Evolutionary conservation across 345 rosid species (phyloP).

Genomic region (Toxicodendron radicans): DNA sequence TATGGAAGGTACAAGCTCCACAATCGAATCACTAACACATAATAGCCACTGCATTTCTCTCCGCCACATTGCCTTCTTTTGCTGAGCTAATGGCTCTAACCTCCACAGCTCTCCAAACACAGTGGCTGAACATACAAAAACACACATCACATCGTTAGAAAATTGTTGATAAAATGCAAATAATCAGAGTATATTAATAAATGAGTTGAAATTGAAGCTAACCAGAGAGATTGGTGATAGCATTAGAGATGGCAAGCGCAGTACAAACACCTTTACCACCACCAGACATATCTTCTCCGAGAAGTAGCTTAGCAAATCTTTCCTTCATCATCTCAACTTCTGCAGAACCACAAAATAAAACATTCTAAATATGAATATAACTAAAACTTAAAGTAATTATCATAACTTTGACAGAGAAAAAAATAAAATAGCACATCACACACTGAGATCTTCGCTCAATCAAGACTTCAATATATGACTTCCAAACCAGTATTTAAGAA

Average conservation of each 20-base stretch:
- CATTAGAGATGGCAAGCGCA: slow-evolving; percentile 96
- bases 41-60: slow-evolving; percentile 97
- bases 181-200: too few relatives aligned
- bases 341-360: slow-evolving; percentile 15
- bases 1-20: slow-evolving; percentile 91
- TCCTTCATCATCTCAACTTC: slow-evolving; percentile 98
- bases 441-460: not conserved
- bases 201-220: slow-evolving; percentile 14
- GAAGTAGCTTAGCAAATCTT: slow-evolving; percentile 91
- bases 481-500: not conserved
- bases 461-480: not conserved
- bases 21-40: slow-evolving; percentile 90
- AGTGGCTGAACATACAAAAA: slow-evolving; percentile 51
- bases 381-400: not conserved
- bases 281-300: slow-evolving; percentile 99
- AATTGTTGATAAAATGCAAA: not conserved
- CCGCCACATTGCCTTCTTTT: slow-evolving; percentile 88
- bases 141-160: too few relatives aligned
- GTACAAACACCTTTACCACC: slow-evolving; percentile 98
- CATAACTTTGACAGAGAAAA: not conserved
- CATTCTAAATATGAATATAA: not conserved
- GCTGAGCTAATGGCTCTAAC: slow-evolving; percentile 83
- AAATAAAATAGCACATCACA: not conserved
- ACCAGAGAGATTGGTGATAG: slow-evolving; percentile 98
- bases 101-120: slow-evolving; percentile 97